Base-by-base conservation (phyloP, 306 rosid genomes). In the Lithocarpus polystachyus region DNA sequence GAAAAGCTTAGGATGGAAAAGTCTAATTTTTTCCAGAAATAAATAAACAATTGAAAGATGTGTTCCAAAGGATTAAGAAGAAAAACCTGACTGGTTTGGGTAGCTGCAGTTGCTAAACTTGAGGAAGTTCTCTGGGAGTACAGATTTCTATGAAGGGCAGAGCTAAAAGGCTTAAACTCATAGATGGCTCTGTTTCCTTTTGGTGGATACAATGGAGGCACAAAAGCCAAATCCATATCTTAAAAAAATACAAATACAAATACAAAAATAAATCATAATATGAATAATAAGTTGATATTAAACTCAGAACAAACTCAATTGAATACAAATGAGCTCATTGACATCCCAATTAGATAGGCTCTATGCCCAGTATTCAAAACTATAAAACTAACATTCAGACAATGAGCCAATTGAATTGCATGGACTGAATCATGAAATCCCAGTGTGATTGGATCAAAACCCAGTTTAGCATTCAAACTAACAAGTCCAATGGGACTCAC, bases 171-270 rank as follows among this genome's bases (percentile, higher is more conserved):
- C 78, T 43, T 76, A 23, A 78, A 19, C 76, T 65, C 75, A 67
- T 28, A 28, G 13, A 73, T 81, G 71, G 62, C 71, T 77, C 78
- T 82, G 56, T 69, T 74, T 55, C 82, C 86, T n/a, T 65, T 51
- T 6, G 79, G 64, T 45, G 77, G 77, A 68, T 51, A 78, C 28
- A 81, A 56, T 14, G 75, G 43, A 62, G 87, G 86, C 37, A 52
- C 77, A 68, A 84, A 77, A 74, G 82, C 75, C 83, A 90, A n/a
- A 1, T 84, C 85, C 92, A 88, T 89, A 57, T 43, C 78, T 71
- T 53, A 70, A 22, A 37, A 37, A 37, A 37, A 35, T 33, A 33
- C 37, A 33, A 19, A 68, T 70, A 19, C 75, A 26, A 64, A 8
- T 0, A 20, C 43, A 17, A 29, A 64, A 64, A 37, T 37, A 37